Evolutionary conservation across 306 rosid genomes (phyloP).

Genomic region (Castanea crenata): DNA sequence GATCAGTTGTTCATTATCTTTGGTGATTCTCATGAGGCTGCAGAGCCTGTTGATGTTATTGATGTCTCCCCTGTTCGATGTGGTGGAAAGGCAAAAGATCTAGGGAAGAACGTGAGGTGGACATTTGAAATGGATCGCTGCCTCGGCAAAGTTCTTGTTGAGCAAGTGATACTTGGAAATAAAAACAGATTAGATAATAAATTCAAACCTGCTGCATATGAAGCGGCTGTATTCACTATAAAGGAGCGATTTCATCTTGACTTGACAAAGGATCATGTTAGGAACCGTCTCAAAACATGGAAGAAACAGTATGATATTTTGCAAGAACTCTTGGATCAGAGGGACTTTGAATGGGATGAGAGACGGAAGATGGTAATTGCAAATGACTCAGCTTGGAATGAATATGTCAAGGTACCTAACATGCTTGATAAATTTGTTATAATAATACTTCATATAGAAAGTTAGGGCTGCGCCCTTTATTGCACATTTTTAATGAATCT

Average conservation of each 20-base stretch:
- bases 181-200: slow-evolving; percentile 38
- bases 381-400: slow-evolving; percentile 45
- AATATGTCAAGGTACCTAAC: slow-evolving; percentile 40
- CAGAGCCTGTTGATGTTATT: slow-evolving; percentile 19
- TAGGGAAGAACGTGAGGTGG: slow-evolving; percentile 44
- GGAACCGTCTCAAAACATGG: slow-evolving; percentile 53
- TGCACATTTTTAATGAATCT: too few species aligned
- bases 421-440: background rate
- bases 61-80: slow-evolving; percentile 29
- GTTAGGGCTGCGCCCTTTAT: background rate
- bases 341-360: slow-evolving; percentile 54
- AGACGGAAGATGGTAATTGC: slow-evolving; percentile 48
- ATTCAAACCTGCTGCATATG: slow-evolving; percentile 43
- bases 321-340: slow-evolving; percentile 36
- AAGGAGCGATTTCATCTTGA: slow-evolving; percentile 41
- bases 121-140: slow-evolving; percentile 56
- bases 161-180: slow-evolving; percentile 48
- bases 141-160: slow-evolving; percentile 38
- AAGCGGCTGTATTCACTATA: slow-evolving; percentile 45
- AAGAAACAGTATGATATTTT: slow-evolving; percentile 40
- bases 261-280: slow-evolving; percentile 45
- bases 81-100: slow-evolving; percentile 34
- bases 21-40: slow-evolving; percentile 37
- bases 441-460: background rate
- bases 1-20: slow-evolving; percentile 42